These are phyloP conservation scores for Multifurca ochricompacta DNA, from an alignment of 768 basidiomycete genomes.

Conservation along the genomic window DNA sequence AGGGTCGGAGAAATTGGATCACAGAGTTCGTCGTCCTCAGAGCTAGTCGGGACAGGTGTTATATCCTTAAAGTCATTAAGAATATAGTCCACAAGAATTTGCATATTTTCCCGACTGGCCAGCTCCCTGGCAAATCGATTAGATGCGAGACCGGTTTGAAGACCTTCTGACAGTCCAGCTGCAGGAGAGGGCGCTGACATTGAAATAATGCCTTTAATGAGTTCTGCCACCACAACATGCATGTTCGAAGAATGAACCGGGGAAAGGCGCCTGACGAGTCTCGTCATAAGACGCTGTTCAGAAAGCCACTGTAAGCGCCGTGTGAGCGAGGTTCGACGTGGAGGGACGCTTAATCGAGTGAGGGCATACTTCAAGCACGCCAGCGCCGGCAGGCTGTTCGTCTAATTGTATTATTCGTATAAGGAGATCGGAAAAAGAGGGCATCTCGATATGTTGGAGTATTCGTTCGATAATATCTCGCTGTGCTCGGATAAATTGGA, in stretches of 20 bases:
- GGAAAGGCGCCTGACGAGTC: conserved; percentile 75
- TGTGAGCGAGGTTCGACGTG: conserved; percentile 28
- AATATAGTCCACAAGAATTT: conserved; percentile 67
- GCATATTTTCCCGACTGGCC: conserved; percentile 62
- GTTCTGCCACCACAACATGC: conserved; percentile 81
- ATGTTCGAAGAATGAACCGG: conserved; percentile 66
- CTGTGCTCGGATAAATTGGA: conserved; percentile 81
- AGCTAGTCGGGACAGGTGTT: not conserved
- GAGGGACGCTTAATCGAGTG: conserved; percentile 27
- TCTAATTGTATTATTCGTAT: conserved; percentile 86
- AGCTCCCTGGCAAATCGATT: conserved; percentile 89
- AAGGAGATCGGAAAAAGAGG: conserved; percentile 86
- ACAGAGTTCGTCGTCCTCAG: conserved; percentile 22
- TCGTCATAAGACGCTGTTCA: conserved; percentile 70
- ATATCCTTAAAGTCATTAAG: conserved; percentile 49
- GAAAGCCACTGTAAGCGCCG: conserved; percentile 69
- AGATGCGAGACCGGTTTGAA: conserved; percentile 64
- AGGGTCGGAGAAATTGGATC: conserved; percentile 24
- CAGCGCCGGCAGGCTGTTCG: conserved; percentile 71
- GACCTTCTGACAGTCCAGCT: conserved; percentile 59
- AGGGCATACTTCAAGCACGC: conserved; percentile 78
- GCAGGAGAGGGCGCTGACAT: conserved; percentile 86
- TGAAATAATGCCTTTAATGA: conserved; percentile 91
- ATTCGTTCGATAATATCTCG: conserved; percentile 76
- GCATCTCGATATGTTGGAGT: conserved; percentile 77